Evolutionary conservation across 805 yeast genomes (phyloP).

Genomic region (Metschnikowia aberdeeniae): DNA sequence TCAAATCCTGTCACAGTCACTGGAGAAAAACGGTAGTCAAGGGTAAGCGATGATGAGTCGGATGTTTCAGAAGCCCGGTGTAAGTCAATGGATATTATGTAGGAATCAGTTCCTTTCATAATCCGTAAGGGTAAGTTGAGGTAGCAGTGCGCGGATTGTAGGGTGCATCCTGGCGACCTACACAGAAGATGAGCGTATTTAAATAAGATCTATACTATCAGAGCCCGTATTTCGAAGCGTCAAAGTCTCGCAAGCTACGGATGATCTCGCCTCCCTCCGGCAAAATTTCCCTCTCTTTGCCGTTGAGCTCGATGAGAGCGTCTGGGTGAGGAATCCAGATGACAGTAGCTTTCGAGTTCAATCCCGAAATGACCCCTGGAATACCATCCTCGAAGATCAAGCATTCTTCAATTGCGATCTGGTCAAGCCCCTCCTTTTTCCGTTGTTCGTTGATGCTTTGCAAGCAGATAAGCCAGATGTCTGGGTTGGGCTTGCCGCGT

Average conservation of each 20-base stretch:
- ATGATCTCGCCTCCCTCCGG: conserved; percentile 50
- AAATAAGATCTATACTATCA: not conserved
- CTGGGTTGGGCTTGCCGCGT: conserved; percentile 90
- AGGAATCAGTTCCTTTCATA: conserved; percentile 42
- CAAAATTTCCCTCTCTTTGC: conserved; percentile 47
- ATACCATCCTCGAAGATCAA: conserved; percentile 93
- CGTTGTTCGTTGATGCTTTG: conserved; percentile 59
- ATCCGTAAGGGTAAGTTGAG: not conserved
- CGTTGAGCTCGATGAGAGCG: conserved; percentile 53
- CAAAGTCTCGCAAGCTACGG: conserved; percentile 11
- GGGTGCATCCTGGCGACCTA: no score
- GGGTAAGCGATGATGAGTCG: no score
- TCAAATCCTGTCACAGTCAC: conserved; percentile 22
- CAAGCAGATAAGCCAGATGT: conserved; percentile 84
- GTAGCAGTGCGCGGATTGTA: conserved; percentile 1
- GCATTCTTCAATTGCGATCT: conserved; percentile 71
- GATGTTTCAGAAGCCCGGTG: not conserved
- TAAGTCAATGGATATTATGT: conserved; percentile 33
- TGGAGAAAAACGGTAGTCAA: conserved; percentile 33
- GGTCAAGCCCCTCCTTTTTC: conserved; percentile 33
- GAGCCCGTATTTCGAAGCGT: conserved; percentile 17
- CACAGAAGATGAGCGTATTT: no score
- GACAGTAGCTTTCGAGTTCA: conserved; percentile 78
- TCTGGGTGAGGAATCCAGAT: conserved; percentile 91
- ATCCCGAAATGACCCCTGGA: conserved; percentile 85